Evolutionary conservation across 177 flowering plant genomes (phyloP).

Genomic region (Vitis hybrid): DNA sequence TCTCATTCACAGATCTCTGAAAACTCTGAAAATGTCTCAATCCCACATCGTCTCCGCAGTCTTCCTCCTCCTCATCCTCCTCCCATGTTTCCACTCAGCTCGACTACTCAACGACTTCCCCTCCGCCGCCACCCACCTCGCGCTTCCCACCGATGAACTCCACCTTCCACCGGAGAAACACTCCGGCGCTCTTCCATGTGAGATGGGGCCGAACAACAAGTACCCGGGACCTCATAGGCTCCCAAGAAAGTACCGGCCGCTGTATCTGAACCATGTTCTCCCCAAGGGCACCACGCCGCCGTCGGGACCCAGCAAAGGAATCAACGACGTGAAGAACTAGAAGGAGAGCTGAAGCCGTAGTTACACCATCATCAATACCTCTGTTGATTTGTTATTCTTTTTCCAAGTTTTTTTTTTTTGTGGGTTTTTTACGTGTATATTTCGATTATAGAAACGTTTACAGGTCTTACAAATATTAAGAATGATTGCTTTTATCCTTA

Average conservation of each 20-base stretch:
- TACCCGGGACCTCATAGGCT: not conserved
- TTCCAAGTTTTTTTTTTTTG: no score
- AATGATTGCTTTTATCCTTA: no score
- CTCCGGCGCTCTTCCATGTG: constrained; percentile 3
- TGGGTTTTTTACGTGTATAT: no score
- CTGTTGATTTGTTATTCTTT: no score
- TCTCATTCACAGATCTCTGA: no score
- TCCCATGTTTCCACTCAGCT: not conserved
- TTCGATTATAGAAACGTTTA: no score
- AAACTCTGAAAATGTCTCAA: no score
- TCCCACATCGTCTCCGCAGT: not conserved
- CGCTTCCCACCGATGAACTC: not conserved
- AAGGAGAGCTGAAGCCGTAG: not conserved
- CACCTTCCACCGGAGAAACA: not conserved
- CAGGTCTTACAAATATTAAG: no score
- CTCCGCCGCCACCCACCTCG: not conserved
- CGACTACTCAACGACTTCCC: not conserved
- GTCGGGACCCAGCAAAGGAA: constrained; percentile 45
- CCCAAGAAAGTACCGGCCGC: constrained; percentile 17
- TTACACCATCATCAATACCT: no score
- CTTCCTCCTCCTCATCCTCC: not conserved
- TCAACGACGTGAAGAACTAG: constrained; percentile 21
- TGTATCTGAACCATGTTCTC: constrained; percentile 28
- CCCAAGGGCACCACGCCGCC: constrained; percentile 38
- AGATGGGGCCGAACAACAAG: not conserved